Evolutionary conservation across 2,329 filamentous ascomycete species (phyloP).

Genomic region (Pezicula rhizophila): DNA sequence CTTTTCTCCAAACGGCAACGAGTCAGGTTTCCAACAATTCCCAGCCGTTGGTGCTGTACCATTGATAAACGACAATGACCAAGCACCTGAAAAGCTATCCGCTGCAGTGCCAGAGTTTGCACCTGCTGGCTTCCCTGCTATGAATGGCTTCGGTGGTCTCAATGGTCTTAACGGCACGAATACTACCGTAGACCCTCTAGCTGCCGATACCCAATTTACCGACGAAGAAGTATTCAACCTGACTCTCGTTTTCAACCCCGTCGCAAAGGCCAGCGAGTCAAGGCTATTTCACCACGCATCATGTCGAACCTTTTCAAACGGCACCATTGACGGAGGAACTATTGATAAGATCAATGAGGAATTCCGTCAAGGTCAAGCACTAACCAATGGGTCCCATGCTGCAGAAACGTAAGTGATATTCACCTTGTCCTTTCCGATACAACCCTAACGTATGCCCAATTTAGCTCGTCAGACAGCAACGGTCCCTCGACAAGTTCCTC

Average conservation of each 20-base stretch:
- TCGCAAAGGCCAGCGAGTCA: constrained; percentile 27
- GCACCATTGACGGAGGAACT: constrained; percentile 46
- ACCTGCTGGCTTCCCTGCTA: constrained; percentile 14
- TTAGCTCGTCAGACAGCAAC: constrained; percentile 21
- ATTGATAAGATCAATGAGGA: constrained; percentile 41
- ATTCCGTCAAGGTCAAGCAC: constrained; percentile 29
- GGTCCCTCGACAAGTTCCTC: constrained; percentile 21
- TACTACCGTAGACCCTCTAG: constrained; percentile 17
- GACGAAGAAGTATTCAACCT: constrained; percentile 46
- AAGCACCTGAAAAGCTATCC: constrained; percentile 45
- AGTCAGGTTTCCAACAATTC: constrained; percentile 18
- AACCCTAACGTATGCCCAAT: constrained; percentile 4
- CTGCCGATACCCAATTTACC: constrained; percentile 37
- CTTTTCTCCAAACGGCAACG: constrained; percentile 26
- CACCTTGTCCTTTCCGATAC: not conserved
- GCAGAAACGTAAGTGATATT: constrained; percentile 28
- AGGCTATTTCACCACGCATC: constrained; percentile 33
- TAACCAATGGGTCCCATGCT: constrained; percentile 30
- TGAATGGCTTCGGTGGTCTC: no score
- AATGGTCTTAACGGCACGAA: constrained; percentile 2
- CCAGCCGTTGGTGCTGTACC: constrained; percentile 8
- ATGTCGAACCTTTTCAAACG: constrained; percentile 47
- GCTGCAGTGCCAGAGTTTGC: constrained; percentile 57
- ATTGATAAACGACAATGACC: constrained; percentile 33
- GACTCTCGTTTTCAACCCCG: constrained; percentile 41